Conservation (phyloP, 257 asterid genomes). For the Jacaranda mimosifolia region DNA sequence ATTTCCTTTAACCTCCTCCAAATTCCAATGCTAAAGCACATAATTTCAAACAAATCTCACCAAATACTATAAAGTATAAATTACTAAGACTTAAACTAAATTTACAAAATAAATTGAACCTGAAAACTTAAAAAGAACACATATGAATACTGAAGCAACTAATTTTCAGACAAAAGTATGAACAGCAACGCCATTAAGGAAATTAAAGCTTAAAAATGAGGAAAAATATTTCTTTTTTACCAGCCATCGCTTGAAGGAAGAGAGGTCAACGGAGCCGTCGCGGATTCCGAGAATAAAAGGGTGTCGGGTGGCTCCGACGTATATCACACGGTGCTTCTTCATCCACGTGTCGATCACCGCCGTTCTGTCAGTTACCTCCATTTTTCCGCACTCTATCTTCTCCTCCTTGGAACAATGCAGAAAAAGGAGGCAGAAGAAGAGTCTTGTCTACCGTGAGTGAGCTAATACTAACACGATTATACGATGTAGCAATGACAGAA, state of each 20-base stretch:
- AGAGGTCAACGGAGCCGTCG: conserved; percentile 71
- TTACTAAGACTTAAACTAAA: too few relatives aligned
- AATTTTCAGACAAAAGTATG: background rate
- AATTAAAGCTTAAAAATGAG: conserved; percentile 21
- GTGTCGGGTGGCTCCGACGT: conserved; percentile 74
- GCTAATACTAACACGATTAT: too few relatives aligned
- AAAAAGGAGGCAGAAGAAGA: too few relatives aligned
- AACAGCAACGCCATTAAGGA: background rate
- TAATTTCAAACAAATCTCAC: background rate
- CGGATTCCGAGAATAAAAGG: conserved; percentile 76
- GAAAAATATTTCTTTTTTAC: conserved; percentile 38
- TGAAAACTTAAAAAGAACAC: background rate
- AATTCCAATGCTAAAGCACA: background rate
- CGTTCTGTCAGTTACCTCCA: conserved; percentile 40
- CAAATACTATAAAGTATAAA: too few relatives aligned
- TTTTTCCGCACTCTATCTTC: background rate
- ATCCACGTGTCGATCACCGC: conserved; percentile 60
- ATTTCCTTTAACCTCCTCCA: background rate
- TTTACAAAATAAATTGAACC: background rate
- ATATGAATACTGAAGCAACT: background rate
- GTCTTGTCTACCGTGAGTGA: too few relatives aligned
- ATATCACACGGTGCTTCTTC: conserved; percentile 57
- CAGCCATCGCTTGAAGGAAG: conserved; percentile 90
- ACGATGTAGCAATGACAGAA: too few relatives aligned
- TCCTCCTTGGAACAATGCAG: too few relatives aligned